These are phyloP conservation scores for Cyclotella cryptica DNA, from an alignment of 108 stramenopile genomes.

Conservation along the genomic window DNA sequence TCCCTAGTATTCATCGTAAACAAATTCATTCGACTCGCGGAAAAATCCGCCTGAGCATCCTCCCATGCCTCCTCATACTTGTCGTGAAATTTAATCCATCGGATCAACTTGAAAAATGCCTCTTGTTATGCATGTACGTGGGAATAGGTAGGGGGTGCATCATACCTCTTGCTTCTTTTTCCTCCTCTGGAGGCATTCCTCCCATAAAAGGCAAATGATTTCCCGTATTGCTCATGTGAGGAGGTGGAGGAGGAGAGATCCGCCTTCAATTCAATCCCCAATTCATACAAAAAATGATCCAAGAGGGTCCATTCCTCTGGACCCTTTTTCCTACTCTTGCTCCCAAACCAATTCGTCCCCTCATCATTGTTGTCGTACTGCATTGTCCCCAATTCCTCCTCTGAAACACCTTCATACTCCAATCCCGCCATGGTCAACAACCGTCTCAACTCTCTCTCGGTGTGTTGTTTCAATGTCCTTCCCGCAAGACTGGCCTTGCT, in stretches of 20 bases:
- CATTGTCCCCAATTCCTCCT: neutral
- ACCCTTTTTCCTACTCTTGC: conserved; percentile 8
- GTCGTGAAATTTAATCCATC: conserved; percentile 30
- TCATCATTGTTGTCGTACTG: too few species aligned
- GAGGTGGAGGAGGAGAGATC: neutral
- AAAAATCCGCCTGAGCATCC: conserved; percentile 40
- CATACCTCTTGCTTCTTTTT: neutral
- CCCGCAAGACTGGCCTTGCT: neutral
- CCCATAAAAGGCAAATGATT: conserved; percentile 39
- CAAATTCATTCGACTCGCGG: conserved; percentile 27
- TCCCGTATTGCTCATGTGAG: too few species aligned
- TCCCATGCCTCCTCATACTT: conserved; percentile 39
- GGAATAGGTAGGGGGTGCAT: conserved; percentile 17
- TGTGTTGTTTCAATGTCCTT: conserved; percentile 12
- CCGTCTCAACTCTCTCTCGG: conserved; percentile 57
- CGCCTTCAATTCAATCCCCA: conserved; percentile 42
- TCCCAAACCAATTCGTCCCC: neutral
- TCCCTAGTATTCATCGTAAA: conserved; percentile 25
- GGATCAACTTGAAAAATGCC: conserved; percentile 33
- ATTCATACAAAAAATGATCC: conserved; percentile 52
- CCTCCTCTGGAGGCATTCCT: conserved; percentile 13
- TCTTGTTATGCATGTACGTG: conserved; percentile 28
- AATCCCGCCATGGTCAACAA: conserved; percentile 75
- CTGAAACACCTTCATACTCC: conserved; percentile 26
- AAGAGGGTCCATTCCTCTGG: conserved; percentile 41